Evolutionary conservation across 805 yeast genomes (phyloP).

Genomic region (Cyberlindnera petersonii): DNA sequence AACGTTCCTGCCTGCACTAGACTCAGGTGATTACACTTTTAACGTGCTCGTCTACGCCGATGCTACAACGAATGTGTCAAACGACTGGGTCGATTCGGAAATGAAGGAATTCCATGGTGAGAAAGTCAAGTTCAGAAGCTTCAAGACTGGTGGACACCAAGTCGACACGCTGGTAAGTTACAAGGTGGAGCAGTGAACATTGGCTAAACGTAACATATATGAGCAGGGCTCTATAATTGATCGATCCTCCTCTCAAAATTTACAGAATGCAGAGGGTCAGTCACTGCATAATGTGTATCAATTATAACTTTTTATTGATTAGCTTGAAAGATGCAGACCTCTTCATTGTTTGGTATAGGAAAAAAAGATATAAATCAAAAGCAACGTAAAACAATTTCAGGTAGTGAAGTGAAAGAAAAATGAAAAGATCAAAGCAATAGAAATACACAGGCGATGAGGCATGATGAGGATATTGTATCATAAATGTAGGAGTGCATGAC

Average conservation of each 20-base stretch:
- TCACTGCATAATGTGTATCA: too few species aligned
- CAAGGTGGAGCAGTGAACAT: constrained; percentile 23
- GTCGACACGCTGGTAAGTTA: constrained; percentile 67
- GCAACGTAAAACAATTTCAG: constrained; percentile 1
- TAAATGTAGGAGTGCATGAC: too few species aligned
- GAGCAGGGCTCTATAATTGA: too few species aligned
- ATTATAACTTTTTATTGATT: too few species aligned
- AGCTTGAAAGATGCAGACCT: too few species aligned
- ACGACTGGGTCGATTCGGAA: constrained; percentile 83
- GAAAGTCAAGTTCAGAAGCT: constrained; percentile 62
- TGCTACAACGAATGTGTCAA: constrained; percentile 61
- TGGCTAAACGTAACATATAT: too few species aligned
- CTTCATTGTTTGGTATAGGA: too few species aligned
- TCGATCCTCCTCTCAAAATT: too few species aligned
- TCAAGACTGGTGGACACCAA: constrained; percentile 62
- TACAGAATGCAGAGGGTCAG: too few species aligned
- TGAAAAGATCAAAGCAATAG: background rate
- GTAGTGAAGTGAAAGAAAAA: constrained; percentile 1
- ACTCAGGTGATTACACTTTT: constrained; percentile 64
- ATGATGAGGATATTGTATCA: too few species aligned
- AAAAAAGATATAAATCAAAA: constrained; percentile 1
- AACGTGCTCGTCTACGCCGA: constrained; percentile 82
- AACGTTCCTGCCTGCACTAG: constrained; percentile 75
- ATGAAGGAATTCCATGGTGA: constrained; percentile 58
- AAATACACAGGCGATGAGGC: too few species aligned